A percentile compares a stretch with the other conserved stretches of the same genome.
phyloP scores from a whole-genome alignment of 768 basidiomycete genomes.

The Termitomyces sp. region DNA sequence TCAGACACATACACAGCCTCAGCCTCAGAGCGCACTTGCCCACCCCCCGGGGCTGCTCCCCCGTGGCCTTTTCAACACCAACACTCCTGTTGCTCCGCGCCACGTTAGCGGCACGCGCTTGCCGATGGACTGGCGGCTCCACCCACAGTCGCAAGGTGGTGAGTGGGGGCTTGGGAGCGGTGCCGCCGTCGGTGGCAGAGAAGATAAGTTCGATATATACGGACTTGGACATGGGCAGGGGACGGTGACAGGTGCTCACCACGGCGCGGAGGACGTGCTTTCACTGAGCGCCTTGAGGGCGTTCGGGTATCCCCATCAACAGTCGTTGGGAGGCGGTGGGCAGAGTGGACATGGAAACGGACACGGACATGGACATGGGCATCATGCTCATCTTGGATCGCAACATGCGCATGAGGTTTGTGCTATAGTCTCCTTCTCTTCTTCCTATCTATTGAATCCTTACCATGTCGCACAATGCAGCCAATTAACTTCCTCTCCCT shows the following conservation, averaged over 20 bases:
- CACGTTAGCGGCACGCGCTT: constrained; percentile 9
- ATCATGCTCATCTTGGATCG: background rate
- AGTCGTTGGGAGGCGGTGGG: background rate
- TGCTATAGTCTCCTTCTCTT: constrained; percentile 5
- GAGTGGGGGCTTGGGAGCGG: constrained; percentile 3
- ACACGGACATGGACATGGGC: background rate
- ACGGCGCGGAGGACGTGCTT: background rate
- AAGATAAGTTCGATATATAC: background rate
- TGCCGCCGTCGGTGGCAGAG: constrained; percentile 9
- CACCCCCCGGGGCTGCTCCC: constrained; percentile 9
- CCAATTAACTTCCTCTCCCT: constrained; percentile 88
- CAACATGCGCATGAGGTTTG: constrained; percentile 48
- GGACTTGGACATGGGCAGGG: background rate
- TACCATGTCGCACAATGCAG: constrained; percentile 33
- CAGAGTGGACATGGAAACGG: background rate
- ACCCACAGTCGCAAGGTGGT: constrained; percentile 21
- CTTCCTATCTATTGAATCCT: background rate
- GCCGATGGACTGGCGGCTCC: constrained; percentile 34
- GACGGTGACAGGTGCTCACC: background rate
- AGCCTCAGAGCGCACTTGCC: background rate
- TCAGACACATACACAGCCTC: background rate
- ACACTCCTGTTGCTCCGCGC: background rate
- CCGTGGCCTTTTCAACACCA: background rate
- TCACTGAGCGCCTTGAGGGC: background rate
- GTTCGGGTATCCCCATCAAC: constrained; percentile 13